These are phyloP conservation scores for Fusarium longipes DNA, from an alignment of 2,329 filamentous ascomycete genomes.

Conservation along the genomic window DNA sequence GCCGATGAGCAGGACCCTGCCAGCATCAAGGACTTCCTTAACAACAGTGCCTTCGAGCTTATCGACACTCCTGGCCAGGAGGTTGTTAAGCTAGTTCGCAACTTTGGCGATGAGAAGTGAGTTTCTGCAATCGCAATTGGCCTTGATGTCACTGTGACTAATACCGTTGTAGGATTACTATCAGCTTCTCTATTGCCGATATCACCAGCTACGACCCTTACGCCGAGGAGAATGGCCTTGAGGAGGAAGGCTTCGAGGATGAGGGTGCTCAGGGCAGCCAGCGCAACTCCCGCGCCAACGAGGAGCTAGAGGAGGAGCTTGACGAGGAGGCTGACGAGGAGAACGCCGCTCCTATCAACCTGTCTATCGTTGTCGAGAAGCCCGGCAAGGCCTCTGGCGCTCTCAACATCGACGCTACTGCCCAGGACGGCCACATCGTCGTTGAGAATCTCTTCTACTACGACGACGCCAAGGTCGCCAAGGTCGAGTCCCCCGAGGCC, in stretches of 20 bases:
- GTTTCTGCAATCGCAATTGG: conserved; percentile 47
- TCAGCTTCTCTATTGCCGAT: conserved; percentile 58
- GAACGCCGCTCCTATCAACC: conserved; percentile 78
- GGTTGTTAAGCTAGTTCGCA: conserved; percentile 85
- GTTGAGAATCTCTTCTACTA: conserved; percentile 95
- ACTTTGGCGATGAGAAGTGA: conserved; percentile 89
- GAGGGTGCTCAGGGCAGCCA: conserved; percentile 61
- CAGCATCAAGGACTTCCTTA: conserved; percentile 87
- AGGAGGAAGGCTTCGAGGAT: conserved; percentile 55
- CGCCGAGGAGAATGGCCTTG: conserved; percentile 53
- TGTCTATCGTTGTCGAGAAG: conserved; percentile 92
- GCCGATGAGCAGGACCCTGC: conserved; percentile 76
- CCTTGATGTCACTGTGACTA: conserved; percentile 26
- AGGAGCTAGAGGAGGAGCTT: conserved; percentile 45
- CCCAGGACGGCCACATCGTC: conserved; percentile 85
- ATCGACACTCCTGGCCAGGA: conserved; percentile 86
- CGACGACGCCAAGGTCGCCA: conserved; percentile 79
- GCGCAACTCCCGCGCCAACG: conserved; percentile 58
- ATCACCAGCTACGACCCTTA: conserved; percentile 56
- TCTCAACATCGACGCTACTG: conserved; percentile 85
- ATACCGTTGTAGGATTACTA: conserved; percentile 52
- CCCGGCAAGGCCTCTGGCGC: conserved; percentile 76
- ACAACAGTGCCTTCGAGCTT: conserved; percentile 85
- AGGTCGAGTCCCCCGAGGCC: conserved; percentile 79
- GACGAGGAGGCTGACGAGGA: conserved; percentile 66